Percentiles rank a stretch among this genome's conserved stretches.
phyloP scores from a whole-genome alignment of 2,329 filamentous ascomycete species.

The Fusarium brevicatenulatum region DNA sequence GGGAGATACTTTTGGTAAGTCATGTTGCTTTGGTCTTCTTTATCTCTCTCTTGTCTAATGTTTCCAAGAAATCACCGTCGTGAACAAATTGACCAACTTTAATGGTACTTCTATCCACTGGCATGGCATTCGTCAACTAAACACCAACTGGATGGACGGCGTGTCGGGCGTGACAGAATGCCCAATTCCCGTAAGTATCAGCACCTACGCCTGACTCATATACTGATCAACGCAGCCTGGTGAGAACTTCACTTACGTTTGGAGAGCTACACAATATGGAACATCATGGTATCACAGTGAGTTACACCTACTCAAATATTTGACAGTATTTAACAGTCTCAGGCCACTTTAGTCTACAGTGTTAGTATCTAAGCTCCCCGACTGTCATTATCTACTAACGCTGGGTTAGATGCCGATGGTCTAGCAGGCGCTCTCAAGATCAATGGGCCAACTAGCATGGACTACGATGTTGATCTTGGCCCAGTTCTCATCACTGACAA shows the following conservation, averaged over 20 bases:
- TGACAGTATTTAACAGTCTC: accelerated
- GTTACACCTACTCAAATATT: accelerated
- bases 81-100: background rate
- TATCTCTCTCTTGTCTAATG: background rate
- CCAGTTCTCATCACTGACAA: constrained; percentile 4
- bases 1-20: background rate
- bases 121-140: background rate
- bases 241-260: background rate
- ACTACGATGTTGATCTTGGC: background rate
- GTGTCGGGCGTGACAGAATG: background rate
- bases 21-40: too few species aligned
- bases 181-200: background rate
- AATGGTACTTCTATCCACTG: background rate
- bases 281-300: constrained; percentile 9
- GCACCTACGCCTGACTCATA: accelerated
- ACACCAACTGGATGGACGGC: constrained; percentile 2
- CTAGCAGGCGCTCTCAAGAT: background rate
- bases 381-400: too few species aligned
- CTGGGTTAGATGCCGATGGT: background rate
- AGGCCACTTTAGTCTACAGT: constrained; percentile 3
- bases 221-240: background rate
- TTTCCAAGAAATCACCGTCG: background rate
- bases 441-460: background rate
- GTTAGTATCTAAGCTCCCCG: background rate
- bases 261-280: constrained; percentile 1